Conservation (phyloP, 140 eudicot species). For the Anethum foeniculum region DNA sequence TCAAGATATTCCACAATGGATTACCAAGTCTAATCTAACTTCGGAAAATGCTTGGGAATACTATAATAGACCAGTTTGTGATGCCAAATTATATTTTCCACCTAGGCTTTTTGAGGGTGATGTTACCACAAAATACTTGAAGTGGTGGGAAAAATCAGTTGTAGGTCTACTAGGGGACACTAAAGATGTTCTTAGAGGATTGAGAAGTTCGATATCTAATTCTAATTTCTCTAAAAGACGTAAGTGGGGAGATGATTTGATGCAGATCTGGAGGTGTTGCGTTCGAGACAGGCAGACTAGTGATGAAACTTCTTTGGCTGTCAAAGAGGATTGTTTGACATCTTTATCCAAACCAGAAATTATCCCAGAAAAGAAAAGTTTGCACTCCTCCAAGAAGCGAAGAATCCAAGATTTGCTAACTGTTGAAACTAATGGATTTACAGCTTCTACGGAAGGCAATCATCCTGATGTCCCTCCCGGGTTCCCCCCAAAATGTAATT, state of each 20-base stretch:
- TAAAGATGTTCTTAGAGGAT: slow-evolving; percentile 9
- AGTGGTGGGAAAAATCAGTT: slow-evolving; percentile 25
- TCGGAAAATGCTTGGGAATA: slow-evolving; percentile 26
- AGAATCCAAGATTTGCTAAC: neutral
- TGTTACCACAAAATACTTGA: slow-evolving; percentile 20
- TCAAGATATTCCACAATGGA: slow-evolving; percentile 33
- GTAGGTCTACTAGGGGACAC: neutral
- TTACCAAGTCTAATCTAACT: neutral
- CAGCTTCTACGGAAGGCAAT: neutral
- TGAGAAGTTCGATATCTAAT: slow-evolving; percentile 10
- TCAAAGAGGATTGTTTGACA: neutral
- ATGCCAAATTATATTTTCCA: slow-evolving; percentile 17
- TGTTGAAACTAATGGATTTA: neutral
- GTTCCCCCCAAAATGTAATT: slow-evolving; percentile 9
- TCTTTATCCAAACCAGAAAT: neutral
- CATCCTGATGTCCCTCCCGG: slow-evolving; percentile 21
- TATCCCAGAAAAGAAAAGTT: neutral
- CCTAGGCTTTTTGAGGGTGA: slow-evolving; percentile 13
- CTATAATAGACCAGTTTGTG: slow-evolving; percentile 20
- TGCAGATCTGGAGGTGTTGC: neutral
- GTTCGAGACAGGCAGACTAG: neutral
- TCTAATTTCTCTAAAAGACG: neutral
- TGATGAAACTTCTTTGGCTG: neutral
- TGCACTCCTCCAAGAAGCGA: neutral
- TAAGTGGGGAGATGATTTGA: neutral